These are phyloP conservation scores for Diplodia corticola DNA, from an alignment of 2,329 filamentous ascomycete genomes.

Conservation along the genomic window DNA sequence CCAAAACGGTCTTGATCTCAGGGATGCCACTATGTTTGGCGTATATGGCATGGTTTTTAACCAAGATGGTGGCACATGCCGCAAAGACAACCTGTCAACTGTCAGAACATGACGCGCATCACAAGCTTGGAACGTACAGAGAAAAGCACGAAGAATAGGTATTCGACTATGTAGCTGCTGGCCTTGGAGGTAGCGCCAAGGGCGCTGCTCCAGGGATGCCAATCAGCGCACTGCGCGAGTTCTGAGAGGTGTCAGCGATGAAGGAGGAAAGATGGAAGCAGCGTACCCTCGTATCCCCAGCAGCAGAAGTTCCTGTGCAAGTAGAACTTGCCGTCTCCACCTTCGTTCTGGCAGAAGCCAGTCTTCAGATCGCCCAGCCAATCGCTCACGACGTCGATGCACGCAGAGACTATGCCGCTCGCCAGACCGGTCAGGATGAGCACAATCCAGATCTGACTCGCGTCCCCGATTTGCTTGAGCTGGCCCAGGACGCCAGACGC, in stretches of 20 bases:
- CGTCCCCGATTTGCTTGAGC: conserved; percentile 72
- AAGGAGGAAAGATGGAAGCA: background rate
- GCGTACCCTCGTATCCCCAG: conserved; percentile 73
- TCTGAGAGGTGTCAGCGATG: conserved; percentile 45
- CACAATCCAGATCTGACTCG: conserved; percentile 88
- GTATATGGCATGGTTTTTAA: conserved; percentile 80
- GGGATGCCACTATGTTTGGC: conserved; percentile 95
- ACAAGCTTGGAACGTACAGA: conserved; percentile 59
- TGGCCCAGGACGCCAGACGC: conserved; percentile 70
- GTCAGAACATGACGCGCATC: conserved; percentile 30
- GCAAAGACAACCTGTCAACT: conserved; percentile 69
- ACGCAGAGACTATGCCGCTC: conserved; percentile 80
- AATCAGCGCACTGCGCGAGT: conserved; percentile 77
- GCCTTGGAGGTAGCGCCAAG: conserved; percentile 65
- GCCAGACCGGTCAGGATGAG: conserved; percentile 81
- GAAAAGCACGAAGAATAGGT: conserved; percentile 81
- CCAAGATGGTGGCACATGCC: conserved; percentile 72
- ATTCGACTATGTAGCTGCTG: conserved; percentile 81
- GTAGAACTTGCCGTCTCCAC: conserved; percentile 84
- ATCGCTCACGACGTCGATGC: conserved; percentile 85
- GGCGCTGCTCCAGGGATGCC: conserved; percentile 80
- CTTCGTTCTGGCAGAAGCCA: conserved; percentile 76
- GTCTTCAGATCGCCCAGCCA: conserved; percentile 93
- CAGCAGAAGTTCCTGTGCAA: conserved; percentile 91
- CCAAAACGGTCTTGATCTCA: conserved; percentile 94